Base-by-base conservation (phyloP, 2,329 filamentous ascomycete species). In the Ascochyta rabiei region DNA sequence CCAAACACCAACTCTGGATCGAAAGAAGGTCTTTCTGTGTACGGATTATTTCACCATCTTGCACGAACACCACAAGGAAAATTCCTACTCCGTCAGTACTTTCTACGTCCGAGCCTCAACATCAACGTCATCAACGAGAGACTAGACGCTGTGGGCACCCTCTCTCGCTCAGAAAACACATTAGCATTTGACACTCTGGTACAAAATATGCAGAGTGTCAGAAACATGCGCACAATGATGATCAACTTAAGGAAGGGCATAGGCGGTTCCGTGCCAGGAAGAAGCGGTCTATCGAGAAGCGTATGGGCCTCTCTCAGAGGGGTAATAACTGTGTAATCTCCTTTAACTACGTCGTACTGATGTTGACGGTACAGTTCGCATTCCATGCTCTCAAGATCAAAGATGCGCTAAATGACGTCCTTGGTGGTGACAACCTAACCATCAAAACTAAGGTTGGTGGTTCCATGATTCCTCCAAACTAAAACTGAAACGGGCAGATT, bases 21-120 rank as follows among this genome's bases (percentile, higher is more conserved):
- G 0, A 96, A 93, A 72, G 92, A 96, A 76, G 89, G 86, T 15
- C 80, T 95, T 1, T 98, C 91, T 0, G 77, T 96, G 0, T 96
- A 89, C 71, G 93, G 90, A 0, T 78, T 98, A 0, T 96, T 97
- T 57, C 86, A 89, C 53, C 81, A 86, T 50, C 78, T 95, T 26
- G 86, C 89, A 23, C 83, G 83, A 50, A 97, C 92, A 3, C 83
- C 89, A 1, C 92, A 97, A 71, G 95, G 95, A 0, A 91, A 86
- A 63, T 69, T 78, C 23, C 82, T 84, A 38, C 80, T 99, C 5
- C 87, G 90, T n/a, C 88, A 90, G 64, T 83, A 89, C 46, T 95
- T 99, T 62, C 77, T 97, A 7, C 86, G 89, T 0, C 95, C 95
- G 19, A 90, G 86, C 26, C 79, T 87, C 23, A 83, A 95, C 56